Evolutionary conservation across 2,329 filamentous ascomycete genomes (phyloP).

Genomic region (Paradendryphiella salina): DNA sequence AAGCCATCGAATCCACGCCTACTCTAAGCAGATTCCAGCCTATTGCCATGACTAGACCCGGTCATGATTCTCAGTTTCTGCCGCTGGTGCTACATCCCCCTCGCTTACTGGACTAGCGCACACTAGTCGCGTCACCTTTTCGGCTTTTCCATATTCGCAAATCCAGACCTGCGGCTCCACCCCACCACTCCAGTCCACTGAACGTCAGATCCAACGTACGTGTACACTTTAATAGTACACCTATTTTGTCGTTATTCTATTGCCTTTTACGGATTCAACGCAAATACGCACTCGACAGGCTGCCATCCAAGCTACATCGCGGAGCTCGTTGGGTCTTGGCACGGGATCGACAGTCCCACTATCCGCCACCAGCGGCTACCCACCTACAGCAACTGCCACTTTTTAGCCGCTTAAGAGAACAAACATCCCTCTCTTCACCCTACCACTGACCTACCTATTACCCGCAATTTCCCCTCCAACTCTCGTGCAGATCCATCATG

Average conservation of each 20-base stretch:
- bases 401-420: constrained; percentile 11
- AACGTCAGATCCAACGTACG: constrained; percentile 11
- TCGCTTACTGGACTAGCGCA: constrained; percentile 29
- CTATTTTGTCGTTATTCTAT: not conserved
- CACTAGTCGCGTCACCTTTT: constrained; percentile 24
- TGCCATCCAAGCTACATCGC: constrained; percentile 3
- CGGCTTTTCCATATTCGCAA: constrained; percentile 22
- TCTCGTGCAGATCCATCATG: constrained; percentile 20
- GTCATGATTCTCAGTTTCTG: not conserved
- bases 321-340: constrained; percentile 18
- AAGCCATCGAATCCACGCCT: not conserved
- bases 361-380: constrained; percentile 22
- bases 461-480: not conserved
- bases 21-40: not conserved
- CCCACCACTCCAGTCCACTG: constrained; percentile 13
- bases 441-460: constrained; percentile 13
- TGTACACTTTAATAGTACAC: constrained; percentile 4
- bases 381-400: constrained; percentile 10
- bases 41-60: not conserved
- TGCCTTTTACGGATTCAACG: not conserved
- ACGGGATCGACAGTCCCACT: constrained; percentile 20
- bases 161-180: constrained; percentile 16
- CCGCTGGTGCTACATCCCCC: constrained; percentile 7
- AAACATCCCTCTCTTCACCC: constrained; percentile 15
- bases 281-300: not conserved